Conservation (phyloP, 352 stramenopile genomes). For the Thalassiosira pacifica region DNA sequence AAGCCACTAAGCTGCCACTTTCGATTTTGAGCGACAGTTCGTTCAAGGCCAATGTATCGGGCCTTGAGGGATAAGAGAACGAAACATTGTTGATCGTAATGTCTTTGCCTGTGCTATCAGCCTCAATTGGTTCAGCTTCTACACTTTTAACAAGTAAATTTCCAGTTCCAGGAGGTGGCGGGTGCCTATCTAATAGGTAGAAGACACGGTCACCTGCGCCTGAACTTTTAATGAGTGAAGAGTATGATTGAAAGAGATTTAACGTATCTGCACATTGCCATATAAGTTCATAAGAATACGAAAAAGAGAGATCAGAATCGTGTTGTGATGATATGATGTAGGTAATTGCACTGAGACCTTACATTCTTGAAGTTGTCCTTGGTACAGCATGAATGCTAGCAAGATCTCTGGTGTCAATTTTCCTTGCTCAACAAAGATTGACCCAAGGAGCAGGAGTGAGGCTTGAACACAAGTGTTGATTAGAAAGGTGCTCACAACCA, state of each 20-base stretch:
- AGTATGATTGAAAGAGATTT: constrained; percentile 88
- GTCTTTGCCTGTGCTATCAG: constrained; percentile 38
- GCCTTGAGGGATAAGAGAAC: constrained; percentile 87
- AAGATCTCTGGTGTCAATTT: constrained; percentile 79
- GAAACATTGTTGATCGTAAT: constrained; percentile 76
- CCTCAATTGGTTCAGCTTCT: constrained; percentile 18
- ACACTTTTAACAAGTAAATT: constrained; percentile 46
- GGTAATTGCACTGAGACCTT: too few relatives aligned
- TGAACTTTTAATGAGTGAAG: constrained; percentile 85
- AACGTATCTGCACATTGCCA: too few relatives aligned
- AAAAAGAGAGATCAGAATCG: too few relatives aligned
- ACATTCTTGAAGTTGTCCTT: constrained; percentile 86
- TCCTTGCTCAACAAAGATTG: constrained; percentile 75
- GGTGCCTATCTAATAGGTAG: constrained; percentile 78
- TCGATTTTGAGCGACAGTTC: constrained; percentile 75
- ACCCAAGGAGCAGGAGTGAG: constrained; percentile 80
- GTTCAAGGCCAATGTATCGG: constrained; percentile 74
- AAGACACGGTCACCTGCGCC: constrained; percentile 88
- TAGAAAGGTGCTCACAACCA: constrained; percentile 86
- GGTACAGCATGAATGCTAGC: constrained; percentile 89
- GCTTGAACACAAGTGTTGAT: constrained; percentile 87
- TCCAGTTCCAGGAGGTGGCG: constrained; percentile 68
- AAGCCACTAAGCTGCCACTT: constrained; percentile 87
- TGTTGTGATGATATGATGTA: too few relatives aligned
- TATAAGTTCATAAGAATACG: too few relatives aligned